Evolutionary conservation across 1,284 basidiomycete species (phyloP).

Genomic region (Trichosporon faecale): DNA sequence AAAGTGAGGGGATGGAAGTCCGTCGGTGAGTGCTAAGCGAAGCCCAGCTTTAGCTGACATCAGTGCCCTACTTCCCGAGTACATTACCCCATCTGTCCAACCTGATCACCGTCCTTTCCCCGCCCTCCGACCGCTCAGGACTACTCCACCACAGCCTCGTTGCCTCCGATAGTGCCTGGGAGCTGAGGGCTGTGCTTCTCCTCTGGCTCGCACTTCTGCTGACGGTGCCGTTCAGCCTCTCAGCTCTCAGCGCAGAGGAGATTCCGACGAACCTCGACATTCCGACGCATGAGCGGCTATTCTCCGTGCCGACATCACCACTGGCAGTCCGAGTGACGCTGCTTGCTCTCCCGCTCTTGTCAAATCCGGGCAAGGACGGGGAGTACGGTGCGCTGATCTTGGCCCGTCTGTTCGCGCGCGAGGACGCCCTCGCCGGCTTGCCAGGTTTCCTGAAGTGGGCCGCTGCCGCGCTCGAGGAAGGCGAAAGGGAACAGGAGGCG

Average conservation of each 20-base stretch:
- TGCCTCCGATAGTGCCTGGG: conserved; percentile 60
- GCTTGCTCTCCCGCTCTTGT: conserved; percentile 39
- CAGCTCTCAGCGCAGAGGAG: conserved; percentile 60
- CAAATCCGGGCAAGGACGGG: conserved; percentile 48
- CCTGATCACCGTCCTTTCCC: conserved; percentile 65
- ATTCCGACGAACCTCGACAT: conserved; percentile 57
- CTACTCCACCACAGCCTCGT: conserved; percentile 40
- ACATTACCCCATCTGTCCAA: conserved; percentile 75
- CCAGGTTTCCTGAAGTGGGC: conserved; percentile 43
- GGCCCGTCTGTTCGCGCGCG: conserved; percentile 46
- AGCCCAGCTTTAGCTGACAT: not conserved
- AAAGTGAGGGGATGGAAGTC: conserved; percentile 91
- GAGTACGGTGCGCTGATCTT: conserved; percentile 47
- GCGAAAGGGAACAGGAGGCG: conserved; percentile 41
- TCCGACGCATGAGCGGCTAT: conserved; percentile 67
- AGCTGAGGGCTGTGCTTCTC: conserved; percentile 75
- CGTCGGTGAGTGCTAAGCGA: conserved; percentile 64
- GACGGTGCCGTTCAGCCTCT: conserved; percentile 88
- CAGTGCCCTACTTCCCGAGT: conserved; percentile 88
- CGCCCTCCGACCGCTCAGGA: conserved; percentile 53
- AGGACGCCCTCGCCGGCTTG: conserved; percentile 40
- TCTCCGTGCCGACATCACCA: conserved; percentile 60
- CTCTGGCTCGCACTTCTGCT: conserved; percentile 92
- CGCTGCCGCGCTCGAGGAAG: conserved; percentile 34
- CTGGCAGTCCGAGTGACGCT: conserved; percentile 58